A percentile compares a stretch with the other conserved stretches of the same genome.
phyloP scores from a whole-genome alignment of 2,329 filamentous ascomycete species.

The Hypoxylon sp. region DNA sequence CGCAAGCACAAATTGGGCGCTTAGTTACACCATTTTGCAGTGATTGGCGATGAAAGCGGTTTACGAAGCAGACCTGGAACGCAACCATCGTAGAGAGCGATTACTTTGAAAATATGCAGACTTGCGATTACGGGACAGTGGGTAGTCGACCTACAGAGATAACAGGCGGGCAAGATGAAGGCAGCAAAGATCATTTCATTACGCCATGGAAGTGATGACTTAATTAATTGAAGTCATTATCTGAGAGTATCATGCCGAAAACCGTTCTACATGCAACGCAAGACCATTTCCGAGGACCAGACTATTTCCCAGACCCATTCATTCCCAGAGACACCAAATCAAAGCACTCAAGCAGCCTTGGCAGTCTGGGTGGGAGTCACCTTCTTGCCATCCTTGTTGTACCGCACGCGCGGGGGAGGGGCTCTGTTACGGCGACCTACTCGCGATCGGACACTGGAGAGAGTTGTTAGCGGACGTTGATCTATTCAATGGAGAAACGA shows the following conservation, averaged over 20 bases:
- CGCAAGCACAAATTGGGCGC: too few relatives aligned
- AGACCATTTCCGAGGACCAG: slow-evolving; percentile 49
- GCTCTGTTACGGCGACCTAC: slow-evolving; percentile 99
- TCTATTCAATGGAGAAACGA: slow-evolving; percentile 37
- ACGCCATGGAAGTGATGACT: slow-evolving; percentile 45
- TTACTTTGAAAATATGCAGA: neutral
- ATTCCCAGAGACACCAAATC: slow-evolving; percentile 45
- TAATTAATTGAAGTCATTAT: slow-evolving; percentile 52
- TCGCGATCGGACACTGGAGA: slow-evolving; percentile 89
- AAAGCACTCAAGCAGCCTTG: slow-evolving; percentile 65
- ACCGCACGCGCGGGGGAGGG: slow-evolving; percentile 95
- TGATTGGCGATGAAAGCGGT: too few relatives aligned
- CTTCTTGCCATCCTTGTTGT: slow-evolving; percentile 99
- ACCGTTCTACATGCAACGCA: slow-evolving; percentile 47
- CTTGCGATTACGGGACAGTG: neutral
- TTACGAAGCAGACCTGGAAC: neutral
- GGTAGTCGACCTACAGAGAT: neutral
- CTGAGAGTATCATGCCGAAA: slow-evolving; percentile 50
- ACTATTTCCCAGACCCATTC: slow-evolving; percentile 42
- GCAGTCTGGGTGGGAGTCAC: slow-evolving; percentile 85
- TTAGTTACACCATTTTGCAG: too few relatives aligned
- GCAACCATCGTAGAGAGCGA: neutral
- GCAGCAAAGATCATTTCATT: slow-evolving; percentile 20
- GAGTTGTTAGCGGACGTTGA: slow-evolving; percentile 56
- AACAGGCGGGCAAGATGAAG: neutral